These are phyloP conservation scores for Spinellus fusiger DNA, from an alignment of 192 early-diverging fungal species.

Conservation along the genomic window DNA sequence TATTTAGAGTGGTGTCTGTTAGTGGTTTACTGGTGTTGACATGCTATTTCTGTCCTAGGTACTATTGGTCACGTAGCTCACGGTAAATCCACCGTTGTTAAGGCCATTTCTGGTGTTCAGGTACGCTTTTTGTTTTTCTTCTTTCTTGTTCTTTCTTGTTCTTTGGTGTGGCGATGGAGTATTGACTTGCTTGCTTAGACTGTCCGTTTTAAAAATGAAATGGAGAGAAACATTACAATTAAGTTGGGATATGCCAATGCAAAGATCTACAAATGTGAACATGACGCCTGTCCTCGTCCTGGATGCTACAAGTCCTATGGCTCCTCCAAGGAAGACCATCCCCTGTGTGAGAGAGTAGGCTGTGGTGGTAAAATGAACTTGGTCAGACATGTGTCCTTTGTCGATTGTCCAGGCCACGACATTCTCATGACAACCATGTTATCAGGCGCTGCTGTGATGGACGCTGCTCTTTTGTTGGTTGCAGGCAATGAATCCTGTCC, in stretches of 20 bases:
- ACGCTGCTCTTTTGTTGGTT: constrained; percentile 92
- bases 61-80: constrained; percentile 99
- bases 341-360: constrained; percentile 78
- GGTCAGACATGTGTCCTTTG: constrained; percentile 90
- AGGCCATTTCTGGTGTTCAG: constrained; percentile 94
- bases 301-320: constrained; percentile 90
- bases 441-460: constrained; percentile 98
- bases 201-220: constrained; percentile 93
- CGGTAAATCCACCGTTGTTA: constrained; percentile 98
- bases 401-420: constrained; percentile 99
- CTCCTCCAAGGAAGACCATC: constrained; percentile 74
- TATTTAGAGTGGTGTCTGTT: not conserved
- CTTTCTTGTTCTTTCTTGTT: too few relatives aligned
- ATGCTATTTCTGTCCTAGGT: constrained; percentile 47
- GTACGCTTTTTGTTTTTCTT: constrained; percentile 9
- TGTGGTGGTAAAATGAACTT: constrained; percentile 84
- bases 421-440: constrained; percentile 99
- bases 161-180: too few relatives aligned
- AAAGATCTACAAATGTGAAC: constrained; percentile 98
- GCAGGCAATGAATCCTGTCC: constrained; percentile 98
- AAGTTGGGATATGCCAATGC: constrained; percentile 99
- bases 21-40: not conserved
- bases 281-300: constrained; percentile 86
- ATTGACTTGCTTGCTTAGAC: constrained; percentile 42
- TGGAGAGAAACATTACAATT: constrained; percentile 98